Conservation (phyloP, 495 filamentous ascomycete species). For the Bryoglossum gracile region DNA sequence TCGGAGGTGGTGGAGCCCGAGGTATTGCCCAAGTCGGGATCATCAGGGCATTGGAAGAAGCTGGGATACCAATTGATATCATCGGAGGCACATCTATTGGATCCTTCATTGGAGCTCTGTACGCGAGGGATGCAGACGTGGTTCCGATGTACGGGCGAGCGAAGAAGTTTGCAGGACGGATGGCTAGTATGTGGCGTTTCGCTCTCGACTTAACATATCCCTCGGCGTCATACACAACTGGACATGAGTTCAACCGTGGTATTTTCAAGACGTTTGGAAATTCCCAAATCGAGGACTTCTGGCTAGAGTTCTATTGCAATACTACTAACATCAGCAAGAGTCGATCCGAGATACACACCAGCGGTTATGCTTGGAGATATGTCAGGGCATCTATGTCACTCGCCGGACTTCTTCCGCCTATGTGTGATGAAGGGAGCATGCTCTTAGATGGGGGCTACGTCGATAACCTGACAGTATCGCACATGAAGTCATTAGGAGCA, state of each 20-base stretch:
- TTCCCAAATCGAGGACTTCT: constrained; percentile 96
- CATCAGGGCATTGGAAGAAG: constrained; percentile 91
- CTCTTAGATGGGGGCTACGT: constrained; percentile 94
- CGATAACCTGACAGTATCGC: constrained; percentile 92
- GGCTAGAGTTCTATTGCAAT: constrained; percentile 98
- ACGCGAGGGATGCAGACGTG: constrained; percentile 92
- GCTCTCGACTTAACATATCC: constrained; percentile 94
- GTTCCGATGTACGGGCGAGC: constrained; percentile 94
- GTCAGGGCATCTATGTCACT: constrained; percentile 94
- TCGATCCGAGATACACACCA: constrained; percentile 83
- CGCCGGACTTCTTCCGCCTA: constrained; percentile 82
- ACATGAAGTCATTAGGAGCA: constrained; percentile 91
- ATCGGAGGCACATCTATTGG: constrained; percentile 96
- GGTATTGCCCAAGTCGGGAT: constrained; percentile 89
- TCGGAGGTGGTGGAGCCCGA: constrained; percentile 87
- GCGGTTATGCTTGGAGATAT: constrained; percentile 94
- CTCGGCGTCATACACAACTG: constrained; percentile 89
- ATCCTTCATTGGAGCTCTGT: constrained; percentile 92
- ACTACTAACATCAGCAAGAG: constrained; percentile 95
- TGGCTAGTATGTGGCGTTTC: constrained; percentile 97
- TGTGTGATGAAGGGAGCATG: constrained; percentile 96
- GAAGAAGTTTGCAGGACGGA: constrained; percentile 94
- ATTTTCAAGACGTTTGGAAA: constrained; percentile 98
- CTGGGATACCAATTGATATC: constrained; percentile 93
- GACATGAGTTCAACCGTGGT: constrained; percentile 97